A percentile compares a stretch with the other conserved stretches of the same genome.
phyloP scores from a whole-genome alignment of 2,329 filamentous ascomycete genomes.

The Cladosporium austrohemisphaericum region DNA sequence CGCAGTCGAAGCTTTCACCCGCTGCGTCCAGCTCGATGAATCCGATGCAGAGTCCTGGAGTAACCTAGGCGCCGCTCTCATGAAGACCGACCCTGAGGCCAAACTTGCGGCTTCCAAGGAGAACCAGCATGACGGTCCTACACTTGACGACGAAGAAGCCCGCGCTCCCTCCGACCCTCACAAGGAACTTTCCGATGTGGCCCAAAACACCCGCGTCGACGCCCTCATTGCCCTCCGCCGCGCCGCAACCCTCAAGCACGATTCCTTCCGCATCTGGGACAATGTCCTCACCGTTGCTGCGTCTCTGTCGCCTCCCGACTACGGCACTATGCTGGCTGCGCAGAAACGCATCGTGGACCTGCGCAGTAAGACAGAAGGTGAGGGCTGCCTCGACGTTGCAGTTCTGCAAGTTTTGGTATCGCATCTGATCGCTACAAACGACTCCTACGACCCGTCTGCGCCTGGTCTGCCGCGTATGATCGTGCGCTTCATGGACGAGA shows the following conservation, averaged over 20 bases:
- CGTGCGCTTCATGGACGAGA: constrained; percentile 68
- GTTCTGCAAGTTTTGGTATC: constrained; percentile 69
- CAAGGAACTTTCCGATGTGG: constrained; percentile 40
- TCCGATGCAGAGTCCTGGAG: constrained; percentile 91
- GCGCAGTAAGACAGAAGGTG: constrained; percentile 61
- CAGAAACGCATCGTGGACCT: constrained; percentile 73
- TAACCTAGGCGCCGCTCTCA: constrained; percentile 82
- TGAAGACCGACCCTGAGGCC: constrained; percentile 35
- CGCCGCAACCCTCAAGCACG: constrained; percentile 75
- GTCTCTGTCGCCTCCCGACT: constrained; percentile 69
- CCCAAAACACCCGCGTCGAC: constrained; percentile 63
- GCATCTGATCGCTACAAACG: constrained; percentile 57
- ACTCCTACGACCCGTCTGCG: constrained; percentile 40
- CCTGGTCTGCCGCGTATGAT: constrained; percentile 58
- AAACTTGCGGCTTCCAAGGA: constrained; percentile 17
- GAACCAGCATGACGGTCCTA: background rate
- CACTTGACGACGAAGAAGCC: constrained; percentile 36
- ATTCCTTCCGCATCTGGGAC: constrained; percentile 93
- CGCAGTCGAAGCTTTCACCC: constrained; percentile 77
- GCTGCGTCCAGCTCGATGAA: constrained; percentile 80
- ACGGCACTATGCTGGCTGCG: constrained; percentile 71
- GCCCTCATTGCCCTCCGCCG: constrained; percentile 82
- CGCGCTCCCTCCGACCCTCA: constrained; percentile 23
- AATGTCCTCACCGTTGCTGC: constrained; percentile 87
- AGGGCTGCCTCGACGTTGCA: constrained; percentile 72